Evolutionary conservation across 2,329 filamentous ascomycete genomes (phyloP).

Genomic region (Aspergillus candidus): DNA sequence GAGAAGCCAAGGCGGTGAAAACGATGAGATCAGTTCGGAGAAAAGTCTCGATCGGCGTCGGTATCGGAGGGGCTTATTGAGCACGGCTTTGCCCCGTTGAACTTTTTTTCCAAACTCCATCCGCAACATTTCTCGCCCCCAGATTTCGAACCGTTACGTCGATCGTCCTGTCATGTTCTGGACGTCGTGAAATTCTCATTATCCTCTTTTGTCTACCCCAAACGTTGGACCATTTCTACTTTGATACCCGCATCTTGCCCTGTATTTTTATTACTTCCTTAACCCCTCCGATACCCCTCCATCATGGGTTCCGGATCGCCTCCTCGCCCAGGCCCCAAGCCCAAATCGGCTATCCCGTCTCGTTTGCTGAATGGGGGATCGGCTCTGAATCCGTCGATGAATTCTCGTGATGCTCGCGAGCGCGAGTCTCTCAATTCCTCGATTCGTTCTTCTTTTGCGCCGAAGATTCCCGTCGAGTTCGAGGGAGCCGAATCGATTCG

Average conservation of each 20-base stretch:
- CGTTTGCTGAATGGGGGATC: conserved; percentile 53
- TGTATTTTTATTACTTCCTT: background rate
- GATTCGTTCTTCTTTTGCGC: conserved; percentile 53
- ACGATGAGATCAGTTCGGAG: background rate
- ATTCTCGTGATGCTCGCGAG: conserved; percentile 49
- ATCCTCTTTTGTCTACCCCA: too few relatives aligned
- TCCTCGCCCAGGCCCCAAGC: conserved; percentile 41
- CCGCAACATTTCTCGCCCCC: background rate
- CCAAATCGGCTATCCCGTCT: conserved; percentile 49
- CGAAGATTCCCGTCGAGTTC: conserved; percentile 28
- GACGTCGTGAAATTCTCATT: too few relatives aligned
- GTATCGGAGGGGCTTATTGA: conserved; percentile 2
- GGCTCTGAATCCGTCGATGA: conserved; percentile 45
- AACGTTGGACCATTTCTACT: background rate
- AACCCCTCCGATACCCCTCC: background rate
- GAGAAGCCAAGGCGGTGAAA: background rate
- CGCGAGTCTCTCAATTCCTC: conserved; percentile 53
- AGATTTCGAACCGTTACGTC: background rate
- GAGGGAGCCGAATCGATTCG: conserved; percentile 40
- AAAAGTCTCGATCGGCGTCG: conserved; percentile 1
- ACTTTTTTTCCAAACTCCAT: background rate
- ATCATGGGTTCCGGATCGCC: conserved; percentile 42
- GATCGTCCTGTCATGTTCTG: background rate
- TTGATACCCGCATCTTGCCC: background rate
- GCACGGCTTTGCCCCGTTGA: background rate